Evolutionary conservation across 2,329 filamentous ascomycete genomes (phyloP), one percentile per base, ranked within the genome.

Genomic region (Cryphonectria radicalis): DNA sequence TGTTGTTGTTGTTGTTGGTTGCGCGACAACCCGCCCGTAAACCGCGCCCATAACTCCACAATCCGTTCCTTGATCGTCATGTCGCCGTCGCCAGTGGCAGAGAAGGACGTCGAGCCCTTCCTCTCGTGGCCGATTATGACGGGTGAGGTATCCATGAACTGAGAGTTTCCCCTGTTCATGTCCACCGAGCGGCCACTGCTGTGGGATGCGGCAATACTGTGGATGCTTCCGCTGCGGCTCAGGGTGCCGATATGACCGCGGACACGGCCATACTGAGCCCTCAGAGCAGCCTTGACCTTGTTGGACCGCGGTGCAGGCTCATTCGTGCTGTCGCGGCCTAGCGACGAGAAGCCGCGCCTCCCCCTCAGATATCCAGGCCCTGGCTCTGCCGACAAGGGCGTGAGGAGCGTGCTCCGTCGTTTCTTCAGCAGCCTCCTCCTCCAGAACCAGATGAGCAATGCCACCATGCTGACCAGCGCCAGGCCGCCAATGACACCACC

Each of bases 141-240:
- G 1, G 77, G 69, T 35, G 70, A 67, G 3, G 64, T 5, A 35
- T 82, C 80, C 71, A 83, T 79, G 73, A 86, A 87, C 74, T 88
- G 87, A 11, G 87, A 87, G 74, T 85, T 86, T 8, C 86, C 85
- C 64, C 85, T 81, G 77, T 88, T 83, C 73, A 88, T 80, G 70
- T 88, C 84, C 42, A 88, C 83, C 63, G 80, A 82, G 2, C 83
- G 79, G 11, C 78, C 76, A 22, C 77, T 80, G 63, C 78, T 80
- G 40, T 77, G 79, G 69, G 80, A 79, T 63, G 77, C 74, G 37
- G 74, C 74, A 40, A 74, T 71, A 50, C 70, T 72, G 57, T 67
- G 67, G 17, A 72, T 53, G 64, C 70, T 72, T 37, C 43, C 68
- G 59, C 68, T 72, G 17, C 70, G 70, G n/a, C 76, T 71, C 63